phyloP scores from a whole-genome alignment of 2,329 filamentous ascomycete genomes.

The Fusarium sp. region DNA sequence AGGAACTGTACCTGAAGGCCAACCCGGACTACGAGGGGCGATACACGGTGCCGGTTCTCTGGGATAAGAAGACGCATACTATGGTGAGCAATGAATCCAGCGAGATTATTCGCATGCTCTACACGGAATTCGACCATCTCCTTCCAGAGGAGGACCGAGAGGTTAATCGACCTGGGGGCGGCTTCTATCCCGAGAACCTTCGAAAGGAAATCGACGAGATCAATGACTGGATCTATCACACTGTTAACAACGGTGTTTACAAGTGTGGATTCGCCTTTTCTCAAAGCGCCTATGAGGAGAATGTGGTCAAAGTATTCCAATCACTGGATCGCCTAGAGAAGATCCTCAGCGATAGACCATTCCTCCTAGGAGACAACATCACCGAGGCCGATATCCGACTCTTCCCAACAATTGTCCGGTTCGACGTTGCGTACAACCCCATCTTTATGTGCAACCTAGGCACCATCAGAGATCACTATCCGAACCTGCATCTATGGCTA shows the following conservation, averaged over 20 bases:
- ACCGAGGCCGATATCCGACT: conserved; percentile 78
- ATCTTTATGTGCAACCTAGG: conserved; percentile 74
- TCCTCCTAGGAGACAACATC: conserved; percentile 71
- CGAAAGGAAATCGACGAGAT: conserved; percentile 70
- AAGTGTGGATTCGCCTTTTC: conserved; percentile 73
- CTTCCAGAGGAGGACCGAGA: conserved; percentile 66
- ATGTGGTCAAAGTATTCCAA: conserved; percentile 70
- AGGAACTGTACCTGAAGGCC: conserved; percentile 77
- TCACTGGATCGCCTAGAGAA: conserved; percentile 73
- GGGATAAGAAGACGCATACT: conserved; percentile 74
- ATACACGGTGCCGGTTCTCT: conserved; percentile 80
- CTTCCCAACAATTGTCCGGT: conserved; percentile 74
- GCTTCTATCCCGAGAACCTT: conserved; percentile 68
- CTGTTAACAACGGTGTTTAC: conserved; percentile 63
- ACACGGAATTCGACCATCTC: conserved; percentile 76
- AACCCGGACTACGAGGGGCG: conserved; percentile 75
- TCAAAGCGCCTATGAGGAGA: conserved; percentile 74
- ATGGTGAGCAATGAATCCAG: conserved; percentile 88
- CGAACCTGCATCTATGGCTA: conserved; percentile 76
- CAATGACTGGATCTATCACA: conserved; percentile 75
- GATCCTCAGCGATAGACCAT: conserved; percentile 65
- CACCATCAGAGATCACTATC: conserved; percentile 73
- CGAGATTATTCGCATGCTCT: conserved; percentile 88
- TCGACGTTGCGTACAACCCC: conserved; percentile 76
- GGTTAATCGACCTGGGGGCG: conserved; percentile 59